These are phyloP conservation scores for Exophiala lecanii-corni DNA, from an alignment of 2,329 filamentous ascomycete genomes.

Conservation along the genomic window DNA sequence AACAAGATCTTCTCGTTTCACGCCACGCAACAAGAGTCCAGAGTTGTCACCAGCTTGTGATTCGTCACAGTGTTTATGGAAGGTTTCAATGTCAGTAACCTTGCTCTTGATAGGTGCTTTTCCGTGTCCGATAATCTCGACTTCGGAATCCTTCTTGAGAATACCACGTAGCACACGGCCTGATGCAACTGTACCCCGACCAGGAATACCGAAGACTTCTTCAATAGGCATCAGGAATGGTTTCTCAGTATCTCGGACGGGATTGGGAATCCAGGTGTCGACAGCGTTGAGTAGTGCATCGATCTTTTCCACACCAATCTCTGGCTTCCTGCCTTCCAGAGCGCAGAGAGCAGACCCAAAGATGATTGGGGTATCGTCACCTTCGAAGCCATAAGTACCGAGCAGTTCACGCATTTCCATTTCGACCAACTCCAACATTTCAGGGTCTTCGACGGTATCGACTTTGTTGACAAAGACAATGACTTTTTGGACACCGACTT, in stretches of 20 bases:
- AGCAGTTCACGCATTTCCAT: constrained; percentile 99
- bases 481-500: constrained; percentile 96
- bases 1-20: constrained; percentile 89
- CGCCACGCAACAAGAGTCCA: constrained; percentile 88
- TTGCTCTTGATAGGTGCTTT: constrained; percentile 87
- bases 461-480: constrained; percentile 99
- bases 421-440: constrained; percentile 99
- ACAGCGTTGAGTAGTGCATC: constrained; percentile 87
- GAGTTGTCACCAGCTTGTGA: constrained; percentile 97
- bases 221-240: constrained; percentile 99
- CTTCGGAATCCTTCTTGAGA: constrained; percentile 88
- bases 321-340: constrained; percentile 76
- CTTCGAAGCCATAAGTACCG: constrained; percentile 88
- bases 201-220: constrained; percentile 83
- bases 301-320: constrained; percentile 83
- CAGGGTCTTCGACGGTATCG: constrained; percentile 92
- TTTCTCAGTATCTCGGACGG: constrained; percentile 90
- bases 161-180: constrained; percentile 95
- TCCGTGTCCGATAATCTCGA: constrained; percentile 90
- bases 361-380: constrained; percentile 94
- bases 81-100: constrained; percentile 99
- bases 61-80: constrained; percentile 99
- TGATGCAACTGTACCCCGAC: constrained; percentile 93
- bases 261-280: constrained; percentile 94
- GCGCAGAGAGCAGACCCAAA: constrained; percentile 96